Evolutionary conservation across 805 yeast species (phyloP).

Genomic region (Hanseniaspora mollemarum): DNA sequence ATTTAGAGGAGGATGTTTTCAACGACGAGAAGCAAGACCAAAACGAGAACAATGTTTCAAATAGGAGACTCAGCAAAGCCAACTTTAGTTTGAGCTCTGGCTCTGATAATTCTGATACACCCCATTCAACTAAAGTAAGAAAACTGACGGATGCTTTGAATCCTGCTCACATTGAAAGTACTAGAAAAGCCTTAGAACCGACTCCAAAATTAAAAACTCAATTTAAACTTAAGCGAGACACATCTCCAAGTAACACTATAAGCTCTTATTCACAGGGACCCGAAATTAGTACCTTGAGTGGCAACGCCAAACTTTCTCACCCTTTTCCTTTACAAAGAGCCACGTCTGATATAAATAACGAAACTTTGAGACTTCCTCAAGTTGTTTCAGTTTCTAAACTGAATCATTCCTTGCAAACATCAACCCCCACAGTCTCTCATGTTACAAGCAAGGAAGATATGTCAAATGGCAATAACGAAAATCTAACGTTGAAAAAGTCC

Average conservation of each 20-base stretch:
- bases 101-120: background rate
- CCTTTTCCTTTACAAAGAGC: conserved; percentile 13
- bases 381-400: conserved; percentile 1
- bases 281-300: background rate
- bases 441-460: conserved; percentile 9
- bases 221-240: conserved; percentile 1
- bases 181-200: background rate
- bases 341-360: conserved; percentile 3
- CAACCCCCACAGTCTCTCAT: background rate
- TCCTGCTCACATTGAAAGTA: background rate
- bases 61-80: background rate
- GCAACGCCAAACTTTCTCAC: background rate
- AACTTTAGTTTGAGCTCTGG: conserved; percentile 5
- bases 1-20: background rate
- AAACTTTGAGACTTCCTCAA: conserved; percentile 3
- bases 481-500: background rate
- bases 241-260: background rate
- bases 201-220: background rate
- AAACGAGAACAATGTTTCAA: background rate
- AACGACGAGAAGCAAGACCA: no score
- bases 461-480: background rate
- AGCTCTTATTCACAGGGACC: background rate
- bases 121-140: conserved; percentile 10
- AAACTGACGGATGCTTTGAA: conserved; percentile 10
- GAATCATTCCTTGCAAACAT: background rate